Evolutionary conservation across 768 basidiomycete species (phyloP), one percentile per base, ranked within the genome.

Genomic region (Cubamyces lactineus): DNA sequence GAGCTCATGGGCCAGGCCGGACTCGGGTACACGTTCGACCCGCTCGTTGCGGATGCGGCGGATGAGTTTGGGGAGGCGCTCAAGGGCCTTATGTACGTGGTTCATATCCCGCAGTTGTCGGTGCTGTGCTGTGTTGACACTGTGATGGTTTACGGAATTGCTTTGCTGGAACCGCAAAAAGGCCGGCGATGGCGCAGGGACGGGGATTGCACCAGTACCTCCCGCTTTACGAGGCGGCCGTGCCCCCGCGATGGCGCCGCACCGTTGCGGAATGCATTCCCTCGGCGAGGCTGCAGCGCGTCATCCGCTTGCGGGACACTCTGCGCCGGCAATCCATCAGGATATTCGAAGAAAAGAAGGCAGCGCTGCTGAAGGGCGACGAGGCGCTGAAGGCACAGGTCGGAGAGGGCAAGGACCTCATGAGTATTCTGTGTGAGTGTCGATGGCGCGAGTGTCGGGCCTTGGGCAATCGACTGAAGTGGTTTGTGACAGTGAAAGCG

Each of bases 131-230:
- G 47, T 49, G n/a, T 16, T 2, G 43, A 28, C 7, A 3, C 7
- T 28, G 28, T 7, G 4, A 28, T 28, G 4, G 28, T 28, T 7
- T 28, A 3, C 7, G 28, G 28, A 7, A 28, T 3, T 7, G 3
- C 28, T 28, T 28, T 7, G 7, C 7, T 28, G 28, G 7, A 28
- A 28, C 7, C 4, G 28, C 3, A 28, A 28, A 28, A 16, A 51
- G 46, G 38, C 28, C 19, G 1, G n/a, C 47, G 59, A 40, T 57
- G 19, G 60, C 23, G 16, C 7, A 24, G 23, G 6, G 79, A 8
- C 76, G 79, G 13, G 79, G 80, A 52, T 77, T 82, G 60, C 76
- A 80, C 1, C 82, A 81, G 2, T 78, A 79, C 62, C 64, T 83
- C 1, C 69, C 74, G 9, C 73, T 73, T 30, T 67, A 82, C 2